phyloP scores from a whole-genome alignment of 2,329 filamentous ascomycete genomes.

The Sodiomyces alkalinus region DNA sequence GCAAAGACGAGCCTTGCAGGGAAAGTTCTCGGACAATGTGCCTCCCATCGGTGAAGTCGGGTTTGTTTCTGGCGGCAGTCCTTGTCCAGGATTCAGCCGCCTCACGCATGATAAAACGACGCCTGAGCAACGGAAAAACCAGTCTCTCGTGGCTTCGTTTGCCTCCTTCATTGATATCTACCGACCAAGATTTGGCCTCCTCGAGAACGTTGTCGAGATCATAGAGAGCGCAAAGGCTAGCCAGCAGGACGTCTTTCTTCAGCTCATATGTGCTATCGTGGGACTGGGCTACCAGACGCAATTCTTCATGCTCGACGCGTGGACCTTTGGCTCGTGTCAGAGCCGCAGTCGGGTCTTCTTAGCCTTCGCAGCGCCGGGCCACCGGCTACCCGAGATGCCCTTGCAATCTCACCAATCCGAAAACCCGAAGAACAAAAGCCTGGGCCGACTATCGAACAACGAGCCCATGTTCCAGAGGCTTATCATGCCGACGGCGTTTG shows the following conservation, averaged over 20 bases:
- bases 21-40: conserved; percentile 27
- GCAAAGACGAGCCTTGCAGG: conserved; percentile 38
- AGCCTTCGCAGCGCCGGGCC: conserved; percentile 52
- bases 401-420: conserved; percentile 37
- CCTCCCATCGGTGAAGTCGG: conserved; percentile 49
- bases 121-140: conserved; percentile 46
- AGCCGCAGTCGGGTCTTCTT: conserved; percentile 54
- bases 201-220: conserved; percentile 65
- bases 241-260: conserved; percentile 52
- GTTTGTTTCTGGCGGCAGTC: conserved; percentile 57
- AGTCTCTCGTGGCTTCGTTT: conserved; percentile 64
- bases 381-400: conserved; percentile 39
- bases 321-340: conserved; percentile 53
- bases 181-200: conserved; percentile 55
- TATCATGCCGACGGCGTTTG: conserved; percentile 41
- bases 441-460: conserved; percentile 47
- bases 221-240: conserved; percentile 29
- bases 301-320: conserved; percentile 53
- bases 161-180: conserved; percentile 62
- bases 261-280: conserved; percentile 57
- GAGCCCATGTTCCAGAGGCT: conserved; percentile 40
- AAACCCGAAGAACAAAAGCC: conserved; percentile 11
- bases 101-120: conserved; percentile 45
- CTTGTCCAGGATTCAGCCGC: conserved; percentile 60
- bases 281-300: conserved; percentile 65